Evolutionary conservation across 1,284 basidiomycete genomes (phyloP), one percentile per base, ranked within the genome.

Genomic region (Malassezia japonica): DNA sequence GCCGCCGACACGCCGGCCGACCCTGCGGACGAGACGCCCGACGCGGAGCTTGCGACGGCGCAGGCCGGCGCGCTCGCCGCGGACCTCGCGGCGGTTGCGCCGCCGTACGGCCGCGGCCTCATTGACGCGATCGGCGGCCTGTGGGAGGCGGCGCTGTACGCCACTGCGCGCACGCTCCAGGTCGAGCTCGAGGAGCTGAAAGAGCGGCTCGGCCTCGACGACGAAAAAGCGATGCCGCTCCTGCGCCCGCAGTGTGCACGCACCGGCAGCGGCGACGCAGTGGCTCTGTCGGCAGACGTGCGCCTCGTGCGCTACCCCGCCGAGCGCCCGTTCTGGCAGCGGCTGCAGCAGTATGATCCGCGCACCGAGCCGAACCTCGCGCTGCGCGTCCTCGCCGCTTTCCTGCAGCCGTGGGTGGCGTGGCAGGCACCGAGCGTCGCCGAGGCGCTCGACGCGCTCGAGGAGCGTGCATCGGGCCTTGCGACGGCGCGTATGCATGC

Each of bases 101-200:
- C 59, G 29, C 55, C 60, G 24, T 47, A 64, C 47, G 51, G 60
- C 37, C 60, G 70, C 3, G 75, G 75, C 3, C 60, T 76, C 18
- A 60, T 76, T 15, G 75, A 76, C 52, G 65, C 68, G 4, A 65
- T 76, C 12, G 75, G 74, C n/a, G 75, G 75, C 0, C 62, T 76
- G 25, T 61, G 67, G 39, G 75, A 76, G 41, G 68, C 73, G 2
- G 70, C 73, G 1, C 53, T 65, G 33, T 65, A 71, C 33, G 74
- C 74, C 9, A 59, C 60, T 48, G 53, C 55, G 3, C 44, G 63
- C 1, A 54, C 50, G 3, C 43, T 68, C 0, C 50, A 58, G 42
- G 39, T 47, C 10, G 65, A 66, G 48, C 44, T 62, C 38, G 54
- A 60, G 21, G 27, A 46, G 8, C 45, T 62, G 34, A 38, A 57